phyloP scores from a whole-genome alignment of 73 alveolate genomes.

The Breviolum minutum region DNA sequence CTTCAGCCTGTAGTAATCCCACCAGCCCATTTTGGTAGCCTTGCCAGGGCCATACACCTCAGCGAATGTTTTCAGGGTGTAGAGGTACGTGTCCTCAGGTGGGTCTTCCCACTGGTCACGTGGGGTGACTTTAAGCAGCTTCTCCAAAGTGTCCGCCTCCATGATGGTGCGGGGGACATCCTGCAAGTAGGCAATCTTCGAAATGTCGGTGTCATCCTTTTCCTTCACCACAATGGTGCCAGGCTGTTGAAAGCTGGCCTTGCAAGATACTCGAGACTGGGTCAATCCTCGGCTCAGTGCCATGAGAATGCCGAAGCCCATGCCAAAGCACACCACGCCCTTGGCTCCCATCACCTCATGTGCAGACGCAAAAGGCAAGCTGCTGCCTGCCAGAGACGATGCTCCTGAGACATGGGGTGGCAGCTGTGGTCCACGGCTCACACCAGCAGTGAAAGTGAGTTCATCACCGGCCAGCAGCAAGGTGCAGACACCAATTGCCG shows the following conservation, averaged over 20 bases:
- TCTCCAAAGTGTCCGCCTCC: slow-evolving; percentile 63
- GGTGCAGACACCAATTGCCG: slow-evolving; percentile 32
- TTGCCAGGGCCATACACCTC: slow-evolving; percentile 81
- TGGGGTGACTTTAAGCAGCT: slow-evolving; percentile 45
- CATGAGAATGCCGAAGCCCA: slow-evolving; percentile 65
- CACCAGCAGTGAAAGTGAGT: slow-evolving; percentile 30
- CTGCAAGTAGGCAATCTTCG: slow-evolving; percentile 58
- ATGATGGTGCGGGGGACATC: slow-evolving; percentile 63
- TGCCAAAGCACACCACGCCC: slow-evolving; percentile 75
- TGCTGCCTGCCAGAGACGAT: slow-evolving; percentile 47
- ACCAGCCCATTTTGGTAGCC: slow-evolving; percentile 92
- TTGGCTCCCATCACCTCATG: slow-evolving; percentile 59
- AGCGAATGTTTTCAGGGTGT: slow-evolving; percentile 63
- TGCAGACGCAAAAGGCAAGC: slow-evolving; percentile 48
- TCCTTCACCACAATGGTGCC: slow-evolving; percentile 30
- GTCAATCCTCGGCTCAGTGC: slow-evolving; percentile 35
- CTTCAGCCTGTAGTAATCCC: slow-evolving; percentile 59
- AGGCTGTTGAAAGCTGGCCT: neutral
- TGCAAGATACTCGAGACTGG: slow-evolving; percentile 42
- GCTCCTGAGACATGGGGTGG: slow-evolving; percentile 26
- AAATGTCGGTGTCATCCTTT: slow-evolving; percentile 27
- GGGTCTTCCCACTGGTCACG: slow-evolving; percentile 94
- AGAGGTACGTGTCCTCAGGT: slow-evolving; percentile 67
- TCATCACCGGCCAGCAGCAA: slow-evolving; percentile 42
- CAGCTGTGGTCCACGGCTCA: slow-evolving; percentile 61